These are phyloP conservation scores for Pyrrhoderma lamaoense DNA, from an alignment of 1,284 basidiomycete species.

Conservation along the genomic window DNA sequence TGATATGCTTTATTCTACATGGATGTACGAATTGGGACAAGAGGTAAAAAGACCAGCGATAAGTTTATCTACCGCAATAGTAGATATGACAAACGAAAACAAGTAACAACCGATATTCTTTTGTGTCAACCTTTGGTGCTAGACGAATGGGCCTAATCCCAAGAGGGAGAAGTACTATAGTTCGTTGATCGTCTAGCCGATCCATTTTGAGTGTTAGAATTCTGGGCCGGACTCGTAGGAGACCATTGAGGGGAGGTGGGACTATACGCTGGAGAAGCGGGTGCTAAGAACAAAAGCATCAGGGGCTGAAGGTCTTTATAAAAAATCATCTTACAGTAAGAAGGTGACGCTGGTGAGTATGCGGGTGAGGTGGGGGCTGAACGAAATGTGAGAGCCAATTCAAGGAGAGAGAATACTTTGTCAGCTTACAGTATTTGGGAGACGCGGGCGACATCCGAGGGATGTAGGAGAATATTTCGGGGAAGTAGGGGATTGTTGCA, in stretches of 20 bases:
- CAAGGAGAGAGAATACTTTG: neutral
- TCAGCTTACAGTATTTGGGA: slow-evolving; percentile 75
- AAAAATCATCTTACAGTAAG: slow-evolving; percentile 55
- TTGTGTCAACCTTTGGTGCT: too few species aligned
- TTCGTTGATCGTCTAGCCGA: slow-evolving; percentile 32
- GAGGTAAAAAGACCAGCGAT: too few species aligned
- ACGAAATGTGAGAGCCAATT: slow-evolving; percentile 17
- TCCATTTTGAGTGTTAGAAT: slow-evolving; percentile 34
- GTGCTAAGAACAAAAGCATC: slow-evolving; percentile 38
- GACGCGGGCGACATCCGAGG: slow-evolving; percentile 59
- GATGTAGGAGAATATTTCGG: slow-evolving; percentile 35
- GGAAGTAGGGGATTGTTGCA: slow-evolving; percentile 76
- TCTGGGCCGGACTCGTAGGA: slow-evolving; percentile 56
- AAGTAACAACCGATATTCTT: too few species aligned
- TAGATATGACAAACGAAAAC: too few species aligned
- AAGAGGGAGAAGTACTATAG: slow-evolving; percentile 50
- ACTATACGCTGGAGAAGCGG: slow-evolving; percentile 78
- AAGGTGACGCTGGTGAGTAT: slow-evolving; percentile 74
- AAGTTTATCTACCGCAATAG: too few species aligned
- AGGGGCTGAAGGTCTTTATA: slow-evolving; percentile 16
- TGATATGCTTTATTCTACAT: too few species aligned
- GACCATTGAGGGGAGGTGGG: slow-evolving; percentile 77
- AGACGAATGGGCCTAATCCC: slow-evolving; percentile 33
- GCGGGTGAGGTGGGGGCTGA: slow-evolving; percentile 75
- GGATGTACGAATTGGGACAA: too few species aligned